phyloP scores from a whole-genome alignment of 768 basidiomycete genomes.

The Tulasnella sp. region DNA sequence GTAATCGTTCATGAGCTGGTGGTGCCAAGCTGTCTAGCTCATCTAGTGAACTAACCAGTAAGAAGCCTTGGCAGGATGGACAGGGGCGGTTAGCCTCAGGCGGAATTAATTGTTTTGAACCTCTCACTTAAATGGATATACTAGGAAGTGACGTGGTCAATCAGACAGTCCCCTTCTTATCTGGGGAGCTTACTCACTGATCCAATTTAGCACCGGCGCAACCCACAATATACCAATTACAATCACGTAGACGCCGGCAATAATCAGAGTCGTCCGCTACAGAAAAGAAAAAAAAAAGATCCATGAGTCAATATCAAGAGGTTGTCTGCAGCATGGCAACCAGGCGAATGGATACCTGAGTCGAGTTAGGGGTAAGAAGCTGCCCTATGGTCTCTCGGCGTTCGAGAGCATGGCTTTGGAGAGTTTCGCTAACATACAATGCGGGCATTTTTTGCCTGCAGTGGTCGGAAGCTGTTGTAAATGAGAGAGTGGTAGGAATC shows the following conservation, averaged over 20 bases:
- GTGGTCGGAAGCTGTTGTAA: not conserved
- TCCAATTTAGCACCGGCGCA: slow-evolving; percentile 54
- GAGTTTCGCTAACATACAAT: not conserved
- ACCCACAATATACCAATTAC: slow-evolving; percentile 74
- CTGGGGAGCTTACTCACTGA: slow-evolving; percentile 44
- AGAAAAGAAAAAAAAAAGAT: not conserved
- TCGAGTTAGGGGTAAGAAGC: slow-evolving; percentile 16
- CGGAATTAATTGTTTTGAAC: slow-evolving; percentile 8
- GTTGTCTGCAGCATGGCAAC: not conserved
- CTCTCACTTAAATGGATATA: slow-evolving; percentile 84
- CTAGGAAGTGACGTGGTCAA: slow-evolving; percentile 28
- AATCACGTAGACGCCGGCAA: slow-evolving; percentile 64
- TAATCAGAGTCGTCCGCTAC: slow-evolving; percentile 53
- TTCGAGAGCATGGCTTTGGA: not conserved
- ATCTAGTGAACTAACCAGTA: slow-evolving; percentile 33
- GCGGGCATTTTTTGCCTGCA: slow-evolving; percentile 9
- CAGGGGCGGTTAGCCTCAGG: slow-evolving; percentile 1
- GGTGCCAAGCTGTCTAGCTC: no score
- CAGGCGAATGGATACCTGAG: slow-evolving; percentile 8
- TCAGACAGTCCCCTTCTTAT: not conserved
- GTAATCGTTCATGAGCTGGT: no score
- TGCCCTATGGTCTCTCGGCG: slow-evolving; percentile 6
- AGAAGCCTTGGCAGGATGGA: slow-evolving; percentile 41
- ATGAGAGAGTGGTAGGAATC: not conserved
- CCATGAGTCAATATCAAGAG: not conserved